Evolutionary conservation across 257 asterid species (phyloP).

Genomic region (Jasminum sambac): DNA sequence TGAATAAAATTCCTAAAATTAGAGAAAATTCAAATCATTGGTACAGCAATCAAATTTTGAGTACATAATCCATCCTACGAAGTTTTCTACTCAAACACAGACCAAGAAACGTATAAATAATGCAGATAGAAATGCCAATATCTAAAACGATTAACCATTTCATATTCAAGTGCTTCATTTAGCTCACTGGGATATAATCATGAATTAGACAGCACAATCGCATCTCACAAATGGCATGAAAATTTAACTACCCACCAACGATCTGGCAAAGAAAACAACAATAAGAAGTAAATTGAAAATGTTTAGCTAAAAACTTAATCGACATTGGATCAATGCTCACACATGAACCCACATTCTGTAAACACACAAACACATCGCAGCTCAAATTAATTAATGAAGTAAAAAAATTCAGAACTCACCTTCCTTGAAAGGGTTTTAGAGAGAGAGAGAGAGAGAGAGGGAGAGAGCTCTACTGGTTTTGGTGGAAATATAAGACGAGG

Average conservation of each 20-base stretch:
- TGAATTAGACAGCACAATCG: constrained; percentile 8
- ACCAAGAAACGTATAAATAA: neutral
- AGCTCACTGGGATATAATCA: neutral
- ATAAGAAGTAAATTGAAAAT: neutral
- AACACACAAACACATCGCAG: neutral
- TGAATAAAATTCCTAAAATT: neutral
- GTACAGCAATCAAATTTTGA: neutral
- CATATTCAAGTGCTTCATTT: neutral
- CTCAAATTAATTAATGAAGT: neutral
- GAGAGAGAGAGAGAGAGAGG: constrained; percentile 2
- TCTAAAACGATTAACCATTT: neutral
- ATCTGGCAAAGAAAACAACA: neutral
- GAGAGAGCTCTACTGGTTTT: neutral
- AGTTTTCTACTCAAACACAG: neutral
- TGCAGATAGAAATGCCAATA: neutral
- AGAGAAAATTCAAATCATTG: neutral
- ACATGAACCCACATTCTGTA: constrained; percentile 25
- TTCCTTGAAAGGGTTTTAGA: constrained; percentile 16
- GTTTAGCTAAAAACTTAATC: neutral
- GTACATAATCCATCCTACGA: neutral
- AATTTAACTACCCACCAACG: neutral
- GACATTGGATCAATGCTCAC: constrained; percentile 28
- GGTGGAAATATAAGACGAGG: constrained; percentile 1
- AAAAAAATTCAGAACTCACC: constrained; percentile 27
- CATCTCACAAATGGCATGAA: constrained; percentile 5